phyloP scores from a whole-genome alignment of 495 filamentous ascomycete species.

The Hamigera avellanea region DNA sequence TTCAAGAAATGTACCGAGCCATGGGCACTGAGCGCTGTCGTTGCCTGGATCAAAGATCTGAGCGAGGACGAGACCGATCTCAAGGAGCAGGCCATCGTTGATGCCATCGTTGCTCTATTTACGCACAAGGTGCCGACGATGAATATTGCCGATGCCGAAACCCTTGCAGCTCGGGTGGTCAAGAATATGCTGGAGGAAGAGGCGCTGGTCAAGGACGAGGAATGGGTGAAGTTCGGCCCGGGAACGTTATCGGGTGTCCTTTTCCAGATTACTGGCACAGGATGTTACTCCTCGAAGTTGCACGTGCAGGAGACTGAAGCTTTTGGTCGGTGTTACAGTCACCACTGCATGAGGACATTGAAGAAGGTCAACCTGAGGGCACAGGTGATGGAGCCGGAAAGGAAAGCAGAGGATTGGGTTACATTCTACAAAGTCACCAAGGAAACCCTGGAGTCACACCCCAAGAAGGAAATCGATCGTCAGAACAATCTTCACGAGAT shows the following conservation, averaged over 20 bases:
- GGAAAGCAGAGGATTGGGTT: constrained; percentile 73
- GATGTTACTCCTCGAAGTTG: constrained; percentile 78
- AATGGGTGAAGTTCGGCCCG: constrained; percentile 89
- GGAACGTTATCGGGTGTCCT: constrained; percentile 75
- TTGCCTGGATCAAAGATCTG: constrained; percentile 77
- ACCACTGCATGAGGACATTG: constrained; percentile 86
- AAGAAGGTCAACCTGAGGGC: constrained; percentile 83
- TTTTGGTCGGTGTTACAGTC: constrained; percentile 77
- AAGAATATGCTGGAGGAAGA: constrained; percentile 69
- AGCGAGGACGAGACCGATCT: constrained; percentile 77
- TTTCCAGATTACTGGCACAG: constrained; percentile 84
- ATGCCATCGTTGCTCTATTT: constrained; percentile 82
- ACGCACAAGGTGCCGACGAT: constrained; percentile 96
- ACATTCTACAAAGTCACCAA: constrained; percentile 82
- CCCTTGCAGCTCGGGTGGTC: constrained; percentile 68
- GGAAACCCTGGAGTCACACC: constrained; percentile 52
- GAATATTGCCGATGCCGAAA: constrained; percentile 96
- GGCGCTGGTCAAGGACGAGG: constrained; percentile 77
- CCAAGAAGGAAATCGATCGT: constrained; percentile 81
- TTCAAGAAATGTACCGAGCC: constrained; percentile 81
- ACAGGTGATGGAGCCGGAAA: constrained; percentile 54
- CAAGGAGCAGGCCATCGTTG: constrained; percentile 66
- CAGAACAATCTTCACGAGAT: constrained; percentile 96
- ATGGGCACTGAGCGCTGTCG: constrained; percentile 86
- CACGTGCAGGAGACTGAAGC: constrained; percentile 58